Evolutionary conservation across 2,329 filamentous ascomycete genomes (phyloP).

Genomic region (Aspergillus transmontanensis): DNA sequence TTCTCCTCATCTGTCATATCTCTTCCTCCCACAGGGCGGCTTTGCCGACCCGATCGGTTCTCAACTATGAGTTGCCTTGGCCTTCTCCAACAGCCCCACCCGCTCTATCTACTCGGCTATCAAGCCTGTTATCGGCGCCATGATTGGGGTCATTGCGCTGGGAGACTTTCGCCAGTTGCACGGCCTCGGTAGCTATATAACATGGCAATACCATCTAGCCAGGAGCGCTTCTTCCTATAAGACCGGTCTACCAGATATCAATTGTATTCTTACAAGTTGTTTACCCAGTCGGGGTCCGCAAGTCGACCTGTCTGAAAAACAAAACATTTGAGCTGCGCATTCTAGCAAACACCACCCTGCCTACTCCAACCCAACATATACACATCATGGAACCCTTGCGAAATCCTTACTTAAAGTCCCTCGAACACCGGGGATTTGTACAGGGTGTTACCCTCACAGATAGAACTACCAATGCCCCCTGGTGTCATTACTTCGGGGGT

Average conservation of each 20-base stretch:
- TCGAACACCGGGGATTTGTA: conserved; percentile 49
- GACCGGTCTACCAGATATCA: not conserved
- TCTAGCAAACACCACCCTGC: not conserved
- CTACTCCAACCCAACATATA: not conserved
- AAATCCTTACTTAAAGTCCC: conserved; percentile 26
- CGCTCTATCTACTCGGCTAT: not conserved
- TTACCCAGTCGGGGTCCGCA: not conserved
- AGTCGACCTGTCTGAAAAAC: not conserved
- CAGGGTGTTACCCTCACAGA: conserved; percentile 51
- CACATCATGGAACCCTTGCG: conserved; percentile 28
- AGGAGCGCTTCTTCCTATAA: not conserved
- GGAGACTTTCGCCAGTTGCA: not conserved
- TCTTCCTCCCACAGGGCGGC: not conserved
- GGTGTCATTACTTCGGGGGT: conserved; percentile 58
- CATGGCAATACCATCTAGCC: not conserved
- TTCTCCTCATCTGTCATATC: not conserved
- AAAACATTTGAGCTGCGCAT: not conserved
- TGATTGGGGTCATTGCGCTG: not conserved
- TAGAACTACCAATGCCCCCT: conserved; percentile 29
- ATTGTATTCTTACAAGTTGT: not conserved
- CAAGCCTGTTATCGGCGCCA: not conserved
- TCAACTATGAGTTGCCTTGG: not conserved
- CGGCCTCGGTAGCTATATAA: not conserved
- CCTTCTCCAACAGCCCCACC: not conserved
- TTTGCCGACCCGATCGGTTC: not conserved